Evolutionary conservation across 2,329 filamentous ascomycete genomes (phyloP).

Genomic region (Talaromyces sp.): DNA sequence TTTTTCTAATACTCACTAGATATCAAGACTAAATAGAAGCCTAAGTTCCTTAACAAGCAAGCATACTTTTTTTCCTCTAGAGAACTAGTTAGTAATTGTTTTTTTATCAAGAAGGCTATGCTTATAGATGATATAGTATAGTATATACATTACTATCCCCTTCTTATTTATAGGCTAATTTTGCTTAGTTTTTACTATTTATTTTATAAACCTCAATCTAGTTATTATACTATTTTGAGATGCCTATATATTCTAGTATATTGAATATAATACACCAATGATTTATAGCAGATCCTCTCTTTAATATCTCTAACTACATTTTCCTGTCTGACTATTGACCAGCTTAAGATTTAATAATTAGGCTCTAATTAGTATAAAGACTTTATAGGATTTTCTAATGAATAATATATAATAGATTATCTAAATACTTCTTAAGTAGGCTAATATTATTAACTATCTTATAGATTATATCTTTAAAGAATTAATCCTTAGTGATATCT

Average conservation of each 20-base stretch:
- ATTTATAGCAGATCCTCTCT: conserved; percentile 9
- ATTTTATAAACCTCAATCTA: conserved; percentile 12
- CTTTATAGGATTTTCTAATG: neutral
- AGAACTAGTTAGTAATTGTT: neutral
- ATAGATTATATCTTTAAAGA: neutral
- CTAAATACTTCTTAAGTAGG: neutral
- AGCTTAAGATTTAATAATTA: neutral
- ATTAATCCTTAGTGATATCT: neutral
- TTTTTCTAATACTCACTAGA: neutral
- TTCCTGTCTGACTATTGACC: conserved; percentile 17
- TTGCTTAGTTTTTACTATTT: conserved; percentile 14
- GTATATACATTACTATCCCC: neutral
- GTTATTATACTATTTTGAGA: conserved; percentile 16
- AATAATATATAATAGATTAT: neutral
- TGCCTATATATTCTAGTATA: conserved; percentile 19
- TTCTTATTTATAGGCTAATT: neutral
- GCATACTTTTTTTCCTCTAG: conserved; percentile 59
- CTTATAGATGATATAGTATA: neutral
- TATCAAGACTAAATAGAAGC: neutral
- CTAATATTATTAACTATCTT: neutral
- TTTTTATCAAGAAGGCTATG: neutral
- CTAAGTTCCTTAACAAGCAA: conserved; percentile 45
- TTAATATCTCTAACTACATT: conserved; percentile 17
- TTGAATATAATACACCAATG: conserved; percentile 10
- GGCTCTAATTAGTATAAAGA: neutral